Base-by-base conservation (phyloP, 177 flowering plant genomes). In the Tripterygium wilfordii region DNA sequence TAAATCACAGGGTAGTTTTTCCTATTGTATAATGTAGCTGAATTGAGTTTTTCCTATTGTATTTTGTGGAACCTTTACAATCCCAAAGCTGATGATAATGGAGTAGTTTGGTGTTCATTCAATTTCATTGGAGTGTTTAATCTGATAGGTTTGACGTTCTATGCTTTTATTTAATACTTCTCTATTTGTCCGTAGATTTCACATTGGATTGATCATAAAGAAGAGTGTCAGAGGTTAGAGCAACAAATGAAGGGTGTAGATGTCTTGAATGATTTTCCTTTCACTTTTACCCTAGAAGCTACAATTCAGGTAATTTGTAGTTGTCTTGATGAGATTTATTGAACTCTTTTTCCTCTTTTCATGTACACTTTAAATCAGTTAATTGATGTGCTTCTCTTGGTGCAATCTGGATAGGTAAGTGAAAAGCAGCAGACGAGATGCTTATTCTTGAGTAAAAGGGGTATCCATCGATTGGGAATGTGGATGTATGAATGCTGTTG, bases 401-500 rank as follows among this genome's bases (percentile, higher is more conserved):
- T 43, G 7, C 31, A 5, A 9, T 32, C 18, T 36, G 16, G 35
- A 33, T 56, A 80, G 88, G 55, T 79, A 4, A 56, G 44, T 53
- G 82, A 70, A 52, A 78, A 74, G 60, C 55, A 18, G 51, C 76
- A 61, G 63, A 71, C 64, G 12, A 64, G 83, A 42, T 90, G 98
- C 64, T 82, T 86, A 6, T 78, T 87, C 65, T 62, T 90, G 49
- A 64, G 47, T 40, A 63, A 63, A 43, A 71, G 69, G 42, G 75
- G 77, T 35, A 57, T 87, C 49, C 95, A 87, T 62, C 58, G 48
- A 32, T 38, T 68, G 35, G 95, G 95, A 65, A 77, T 90, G 84
- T 90, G 98, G 98, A 65, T 40, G 42, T 61, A 31, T 59, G 98
- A 90, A 67, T 90, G 98, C 60, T 14, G 45, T 42, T 90, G 96